phyloP scores from a whole-genome alignment of 129 eudicot genomes.

The Flaveria robusta region DNA sequence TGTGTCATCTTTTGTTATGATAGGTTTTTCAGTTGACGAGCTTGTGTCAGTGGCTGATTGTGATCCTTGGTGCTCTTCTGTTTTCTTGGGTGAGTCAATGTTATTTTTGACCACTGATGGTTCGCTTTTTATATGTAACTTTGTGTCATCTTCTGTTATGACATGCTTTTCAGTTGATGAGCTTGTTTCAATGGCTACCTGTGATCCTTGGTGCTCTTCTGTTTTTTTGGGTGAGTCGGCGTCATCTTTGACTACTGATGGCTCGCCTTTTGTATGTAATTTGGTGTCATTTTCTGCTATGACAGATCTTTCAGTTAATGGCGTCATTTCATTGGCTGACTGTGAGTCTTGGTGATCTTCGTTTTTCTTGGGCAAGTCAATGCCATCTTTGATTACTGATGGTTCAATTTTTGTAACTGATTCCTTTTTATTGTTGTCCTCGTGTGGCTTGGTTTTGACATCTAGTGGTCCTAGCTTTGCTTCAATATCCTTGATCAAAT shows the following conservation, averaged over 20 bases:
- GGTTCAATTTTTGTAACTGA: constrained; percentile 28
- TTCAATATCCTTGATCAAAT: constrained; percentile 61
- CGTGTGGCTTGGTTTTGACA: constrained; percentile 30
- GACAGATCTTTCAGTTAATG: constrained; percentile 19
- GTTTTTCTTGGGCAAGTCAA: constrained; percentile 21
- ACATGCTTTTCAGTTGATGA: too few relatives aligned
- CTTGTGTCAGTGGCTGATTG: neutral
- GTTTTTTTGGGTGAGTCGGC: constrained; percentile 15
- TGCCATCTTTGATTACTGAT: constrained; percentile 24
- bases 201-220: constrained; percentile 22
- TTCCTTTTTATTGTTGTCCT: constrained; percentile 20
- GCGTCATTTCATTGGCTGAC: neutral
- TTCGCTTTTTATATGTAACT: too few relatives aligned
- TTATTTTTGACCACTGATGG: too few relatives aligned
- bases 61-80: too few relatives aligned
- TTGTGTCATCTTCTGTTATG: too few relatives aligned
- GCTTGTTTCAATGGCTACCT: neutral
- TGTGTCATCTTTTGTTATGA: neutral
- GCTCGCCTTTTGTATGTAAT: neutral
- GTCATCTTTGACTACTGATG: constrained; percentile 25
- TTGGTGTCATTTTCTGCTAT: neutral
- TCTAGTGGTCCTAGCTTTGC: constrained; percentile 67
- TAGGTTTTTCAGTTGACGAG: constrained; percentile 18
- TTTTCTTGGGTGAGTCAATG: too few relatives aligned
- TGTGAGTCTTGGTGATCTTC: constrained; percentile 15